Evolutionary conservation across 140 eudicot species (phyloP), one percentile per base, ranked within the genome.

Genomic region (Flaveria floridana): DNA sequence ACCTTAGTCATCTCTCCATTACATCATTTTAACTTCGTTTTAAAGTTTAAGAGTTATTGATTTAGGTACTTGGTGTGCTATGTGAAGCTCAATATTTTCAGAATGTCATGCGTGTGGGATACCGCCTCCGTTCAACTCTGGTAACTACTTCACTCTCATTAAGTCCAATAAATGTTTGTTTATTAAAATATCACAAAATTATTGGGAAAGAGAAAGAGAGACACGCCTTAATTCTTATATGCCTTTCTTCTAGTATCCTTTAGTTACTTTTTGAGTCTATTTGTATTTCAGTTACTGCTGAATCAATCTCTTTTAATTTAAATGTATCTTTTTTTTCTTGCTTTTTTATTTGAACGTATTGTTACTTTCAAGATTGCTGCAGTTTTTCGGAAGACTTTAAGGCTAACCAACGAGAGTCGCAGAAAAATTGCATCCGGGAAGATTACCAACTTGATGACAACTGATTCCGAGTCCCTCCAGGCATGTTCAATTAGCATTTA

Each of bases 101-200:
- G 80, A 94, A 90, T 79, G 99, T 94, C 73, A 94, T 88, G 99
- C 99, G 99, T 76, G 97, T 94, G 80, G 97, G 99, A 57, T 94
- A 80, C 86, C 85, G 97, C 66, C 93, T 94, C 28, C 85, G 99
- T 72, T 84, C 99, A 69, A 94, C 99, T 65, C 82, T 94, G 97
- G 99, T 94, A 90, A 88, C 62, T 47, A 7, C 73, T 59, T 74
- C 52, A 8, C 47, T 47, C 65, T 79, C 65, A n/a, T 57, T 41
- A 42, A 16, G 41, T 81, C 23, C 20, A 56, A 56, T 47, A 44
- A 68, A 16, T 67, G 19, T 18, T 67, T 68, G 21, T 68, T 39
- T 67, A 9, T 67, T 67, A 67, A 9, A 19, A 18, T 18, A 3
- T 34, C 70, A 68, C 57, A 68, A 67, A 46, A 4, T 20, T 42